Conservation (phyloP, 345 rosid species). For the Lepidium sativum region DNA sequence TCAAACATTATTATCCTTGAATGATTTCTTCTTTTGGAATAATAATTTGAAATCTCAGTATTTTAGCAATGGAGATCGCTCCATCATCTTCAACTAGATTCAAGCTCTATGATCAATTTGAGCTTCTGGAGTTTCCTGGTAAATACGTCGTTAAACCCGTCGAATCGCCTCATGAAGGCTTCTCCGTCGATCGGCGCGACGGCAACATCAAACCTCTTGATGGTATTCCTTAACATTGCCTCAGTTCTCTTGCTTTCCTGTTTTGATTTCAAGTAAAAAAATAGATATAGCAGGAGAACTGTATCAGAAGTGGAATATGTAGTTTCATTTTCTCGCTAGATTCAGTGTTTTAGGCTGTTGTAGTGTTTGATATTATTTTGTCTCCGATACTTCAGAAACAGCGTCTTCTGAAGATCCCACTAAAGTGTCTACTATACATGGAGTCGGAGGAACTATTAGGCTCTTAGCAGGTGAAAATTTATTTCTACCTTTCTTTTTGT, state of each 20-base stretch:
- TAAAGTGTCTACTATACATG: slow-evolving; percentile 52
- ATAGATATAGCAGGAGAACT: background rate
- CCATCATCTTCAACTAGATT: slow-evolving; percentile 36
- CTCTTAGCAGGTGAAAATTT: slow-evolving; percentile 58
- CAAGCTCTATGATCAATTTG: slow-evolving; percentile 59
- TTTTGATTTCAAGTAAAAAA: background rate
- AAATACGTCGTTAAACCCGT: slow-evolving; percentile 62
- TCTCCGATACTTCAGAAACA: slow-evolving; percentile 31
- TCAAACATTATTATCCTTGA: background rate
- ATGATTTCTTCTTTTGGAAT: background rate
- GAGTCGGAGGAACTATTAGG: slow-evolving; percentile 83
- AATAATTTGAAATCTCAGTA: background rate
- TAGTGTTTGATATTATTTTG: background rate
- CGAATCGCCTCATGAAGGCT: slow-evolving; percentile 55
- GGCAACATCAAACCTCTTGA: slow-evolving; percentile 51
- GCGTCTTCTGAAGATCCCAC: slow-evolving; percentile 33
- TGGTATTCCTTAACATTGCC: slow-evolving; percentile 23
- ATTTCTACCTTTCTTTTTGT: background rate
- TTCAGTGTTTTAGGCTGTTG: background rate
- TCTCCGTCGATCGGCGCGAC: slow-evolving; percentile 59
- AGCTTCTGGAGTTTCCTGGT: slow-evolving; percentile 68
- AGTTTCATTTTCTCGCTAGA: background rate
- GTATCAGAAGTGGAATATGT: background rate
- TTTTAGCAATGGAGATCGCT: slow-evolving; percentile 35
- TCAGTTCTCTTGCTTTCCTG: background rate